Conservation (phyloP, 2,329 filamentous ascomycete species). For the Alternaria burnsii region DNA sequence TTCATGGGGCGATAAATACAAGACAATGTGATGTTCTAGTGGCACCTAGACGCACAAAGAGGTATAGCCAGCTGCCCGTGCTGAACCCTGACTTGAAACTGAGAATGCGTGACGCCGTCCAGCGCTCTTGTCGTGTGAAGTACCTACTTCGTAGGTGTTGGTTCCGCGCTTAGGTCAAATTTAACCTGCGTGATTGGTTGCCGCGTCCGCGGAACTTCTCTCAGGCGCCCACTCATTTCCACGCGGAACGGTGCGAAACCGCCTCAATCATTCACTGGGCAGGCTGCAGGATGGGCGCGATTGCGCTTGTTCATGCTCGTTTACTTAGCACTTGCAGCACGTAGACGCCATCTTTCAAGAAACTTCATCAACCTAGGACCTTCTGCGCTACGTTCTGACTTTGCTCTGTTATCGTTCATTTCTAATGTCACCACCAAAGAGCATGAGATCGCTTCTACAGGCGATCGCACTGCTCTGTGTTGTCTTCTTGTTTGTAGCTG, state of each 20-base stretch:
- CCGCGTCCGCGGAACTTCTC: not conserved
- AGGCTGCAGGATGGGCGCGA: not conserved
- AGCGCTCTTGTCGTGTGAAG: not conserved
- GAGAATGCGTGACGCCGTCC: not conserved
- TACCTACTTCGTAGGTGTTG: not conserved
- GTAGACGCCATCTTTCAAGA: not conserved
- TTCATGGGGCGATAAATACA: not conserved
- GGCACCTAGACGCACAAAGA: not conserved
- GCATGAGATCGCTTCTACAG: conserved; percentile 23
- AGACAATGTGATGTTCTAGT: not conserved
- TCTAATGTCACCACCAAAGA: conserved; percentile 19
- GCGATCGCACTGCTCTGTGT: conserved; percentile 19
- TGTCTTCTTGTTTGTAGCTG: conserved; percentile 20
- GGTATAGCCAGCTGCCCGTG: not conserved
- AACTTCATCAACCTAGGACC: not conserved
- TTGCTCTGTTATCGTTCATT: not conserved
- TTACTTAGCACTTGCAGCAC: not conserved
- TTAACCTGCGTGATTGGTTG: not conserved
- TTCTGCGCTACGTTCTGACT: not conserved
- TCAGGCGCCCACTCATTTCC: not conserved
- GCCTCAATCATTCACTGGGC: not conserved
- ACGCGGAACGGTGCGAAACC: not conserved
- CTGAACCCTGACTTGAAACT: not conserved
- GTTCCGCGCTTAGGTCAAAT: not conserved
- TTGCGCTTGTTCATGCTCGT: not conserved